These are phyloP conservation scores for Aspergillus sp. DNA, from an alignment of 2,329 filamentous ascomycete species.

Conservation along the genomic window DNA sequence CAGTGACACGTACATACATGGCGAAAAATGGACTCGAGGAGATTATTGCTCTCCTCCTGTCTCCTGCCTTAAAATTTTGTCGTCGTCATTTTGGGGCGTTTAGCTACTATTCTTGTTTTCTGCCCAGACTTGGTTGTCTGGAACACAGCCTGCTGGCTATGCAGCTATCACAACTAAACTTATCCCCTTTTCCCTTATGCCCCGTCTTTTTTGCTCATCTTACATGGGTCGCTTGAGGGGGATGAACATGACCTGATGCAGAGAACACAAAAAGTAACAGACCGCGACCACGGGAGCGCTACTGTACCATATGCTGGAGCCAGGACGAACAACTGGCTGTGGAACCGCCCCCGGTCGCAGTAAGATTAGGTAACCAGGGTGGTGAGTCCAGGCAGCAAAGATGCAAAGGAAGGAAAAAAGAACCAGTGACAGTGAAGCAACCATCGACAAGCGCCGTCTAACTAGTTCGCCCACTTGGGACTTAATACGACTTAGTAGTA, in stretches of 20 bases:
- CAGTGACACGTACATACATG: constrained; percentile 12
- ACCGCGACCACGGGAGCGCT: not conserved
- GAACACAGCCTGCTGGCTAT: not conserved
- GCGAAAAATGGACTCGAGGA: not conserved
- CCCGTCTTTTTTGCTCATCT: too few species aligned
- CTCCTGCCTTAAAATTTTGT: not conserved
- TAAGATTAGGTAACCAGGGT: constrained; percentile 4
- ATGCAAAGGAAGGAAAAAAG: not conserved
- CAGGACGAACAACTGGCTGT: constrained; percentile 20
- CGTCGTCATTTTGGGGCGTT: not conserved
- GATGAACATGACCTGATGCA: not conserved
- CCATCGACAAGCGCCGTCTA: not conserved
- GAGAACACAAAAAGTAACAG: not conserved
- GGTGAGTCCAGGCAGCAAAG: constrained; percentile 3
- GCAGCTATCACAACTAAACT: not conserved
- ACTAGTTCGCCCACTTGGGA: too few species aligned
- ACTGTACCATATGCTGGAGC: not conserved
- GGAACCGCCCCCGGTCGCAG: constrained; percentile 11
- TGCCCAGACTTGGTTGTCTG: not conserved
- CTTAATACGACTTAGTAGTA: too few species aligned
- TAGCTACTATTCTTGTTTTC: not conserved
- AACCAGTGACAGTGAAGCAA: not conserved
- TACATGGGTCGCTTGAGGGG: not conserved
- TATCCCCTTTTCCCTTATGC: too few species aligned
- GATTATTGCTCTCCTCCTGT: not conserved